Base-by-base conservation (phyloP, 2,329 filamentous ascomycete genomes). In the Tolypocladium guangdongense region DNA sequence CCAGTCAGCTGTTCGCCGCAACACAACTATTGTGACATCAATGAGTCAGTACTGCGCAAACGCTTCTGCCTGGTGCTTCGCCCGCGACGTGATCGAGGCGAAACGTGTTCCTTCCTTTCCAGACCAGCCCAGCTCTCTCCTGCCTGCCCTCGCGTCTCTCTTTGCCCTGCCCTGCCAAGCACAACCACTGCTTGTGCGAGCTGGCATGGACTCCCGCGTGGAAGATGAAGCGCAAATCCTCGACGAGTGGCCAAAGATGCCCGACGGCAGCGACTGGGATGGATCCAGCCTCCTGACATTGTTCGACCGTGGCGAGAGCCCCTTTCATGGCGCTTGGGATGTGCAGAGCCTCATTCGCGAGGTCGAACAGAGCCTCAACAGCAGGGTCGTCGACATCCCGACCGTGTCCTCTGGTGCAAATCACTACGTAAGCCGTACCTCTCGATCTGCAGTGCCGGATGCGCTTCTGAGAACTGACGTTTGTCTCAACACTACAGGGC, bases 281-380 rank as follows among this genome's bases (percentile, higher is more conserved):
- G 57, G 58, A 10, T 53, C 41, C 10, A 24, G 37, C 10, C 55
- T 60, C 3, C 30, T 55, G 10, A 18, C 14, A 27, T 49, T 55
- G 5, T 20, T 57, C 14, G 30, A 16, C 7, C 16, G 12, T n/a
- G 51, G 49, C 41, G 57, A 64, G 27, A 64, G 59, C 56, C 63
- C 63, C 7, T 66, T 66, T 52, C 27, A 50, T 0, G 39, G 27
- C 18, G 51, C 30, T 30, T 62, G 58, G 57, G 60, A 65, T 49
- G 60, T 65, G 12, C 55, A 58, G 27, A 52, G 60, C 8, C 62
- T 67, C 32, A 59, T 66, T 45, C 48, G 41, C 49, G 65, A 66
- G 51, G 56, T 65, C 38, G 62, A 66, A 51, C 47, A 62, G 37
- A 55, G 49, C 33, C 54, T 63, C 45, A 50, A 30, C 22, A 41